These are phyloP conservation scores for Phlebopus sp. DNA, from an alignment of 1,284 basidiomycete species.

Conservation along the genomic window DNA sequence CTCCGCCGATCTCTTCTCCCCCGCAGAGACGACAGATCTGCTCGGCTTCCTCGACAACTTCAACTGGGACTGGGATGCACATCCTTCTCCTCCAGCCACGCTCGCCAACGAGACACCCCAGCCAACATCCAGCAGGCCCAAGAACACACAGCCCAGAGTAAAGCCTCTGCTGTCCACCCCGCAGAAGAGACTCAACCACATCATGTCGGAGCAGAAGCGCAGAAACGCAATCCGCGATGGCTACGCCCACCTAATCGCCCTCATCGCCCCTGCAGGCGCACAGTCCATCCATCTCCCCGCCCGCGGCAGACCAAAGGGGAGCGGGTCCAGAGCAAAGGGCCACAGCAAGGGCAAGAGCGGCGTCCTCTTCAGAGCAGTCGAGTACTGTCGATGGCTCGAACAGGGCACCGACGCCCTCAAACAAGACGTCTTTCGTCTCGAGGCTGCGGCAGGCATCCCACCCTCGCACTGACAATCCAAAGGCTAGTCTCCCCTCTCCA, in stretches of 20 bases:
- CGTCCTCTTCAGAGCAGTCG: conserved; percentile 75
- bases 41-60: conserved; percentile 78
- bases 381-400: conserved; percentile 75
- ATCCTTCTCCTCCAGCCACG: too few relatives aligned
- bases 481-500: conserved; percentile 14
- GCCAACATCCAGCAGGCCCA: too few relatives aligned
- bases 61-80: conserved; percentile 55
- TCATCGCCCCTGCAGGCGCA: conserved; percentile 71
- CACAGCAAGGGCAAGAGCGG: conserved; percentile 77
- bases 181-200: conserved; percentile 91
- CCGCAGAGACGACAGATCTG: conserved; percentile 66
- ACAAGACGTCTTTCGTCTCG: conserved; percentile 60
- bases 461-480: conserved; percentile 9
- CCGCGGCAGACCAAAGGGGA: conserved; percentile 76
- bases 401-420: conserved; percentile 63
- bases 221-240: conserved; percentile 87
- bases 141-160: conserved; percentile 27
- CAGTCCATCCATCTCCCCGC: conserved; percentile 71
- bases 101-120: too few relatives aligned
- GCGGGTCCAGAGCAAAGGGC: conserved; percentile 63
- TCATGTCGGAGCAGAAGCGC: conserved; percentile 89
- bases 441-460: conserved; percentile 53
- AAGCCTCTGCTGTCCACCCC: conserved; percentile 75
- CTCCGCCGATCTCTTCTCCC: conserved; percentile 72
- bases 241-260: conserved; percentile 77